Evolutionary conservation across 176 grass and related monocot genomes (phyloP), one percentile per base, ranked within the genome.

Genomic region (Musa acuminata): DNA sequence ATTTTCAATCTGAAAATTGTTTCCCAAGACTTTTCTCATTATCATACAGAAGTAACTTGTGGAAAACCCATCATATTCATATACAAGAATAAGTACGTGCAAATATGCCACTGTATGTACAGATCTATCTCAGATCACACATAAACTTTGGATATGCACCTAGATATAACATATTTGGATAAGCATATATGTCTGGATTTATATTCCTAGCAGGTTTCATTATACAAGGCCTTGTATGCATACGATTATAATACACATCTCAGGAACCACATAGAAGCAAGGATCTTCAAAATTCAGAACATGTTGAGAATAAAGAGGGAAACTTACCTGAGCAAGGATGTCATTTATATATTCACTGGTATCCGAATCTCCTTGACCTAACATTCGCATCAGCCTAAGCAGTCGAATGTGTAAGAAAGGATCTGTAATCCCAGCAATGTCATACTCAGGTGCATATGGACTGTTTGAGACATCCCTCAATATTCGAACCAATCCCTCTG

Each of bases 371-470:
- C 87, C 91, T 73, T 94, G 88, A 51, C 81, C 79, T 79, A 99
- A 80, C 53, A 77, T 79, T 17, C 88, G 80, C 87, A 91, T 85
- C 53, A 99, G 82, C 74, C 87, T 99, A 81, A 99, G 91, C 25
- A 89, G 86, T 55, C 88, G 88, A 53, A 99, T 91, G 75, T 99
- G 96, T 77, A 99, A 87, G 85, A 99, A 99, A 14, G 96, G 91
- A 80, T 99, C 96, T 29, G 88, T 99, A 72, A 99, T 99, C 71
- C 96, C 96, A 75, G 91, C 82, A 71, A 99, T 87, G 49, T 99
- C 91, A 68, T 99, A 99, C 55, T 99, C 96, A 71, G 96, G 96
- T 80, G 96, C 91, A 85, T 99, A 99, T 25, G 90, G 87, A 81
- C 96, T 99, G 77, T 95, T 99, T 78, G 91, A 95, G 16, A 99